Evolutionary conservation across 139 green algal species (phyloP), one percentile per base, ranked within the genome.

Genomic region (Dunaliella sp.): DNA sequence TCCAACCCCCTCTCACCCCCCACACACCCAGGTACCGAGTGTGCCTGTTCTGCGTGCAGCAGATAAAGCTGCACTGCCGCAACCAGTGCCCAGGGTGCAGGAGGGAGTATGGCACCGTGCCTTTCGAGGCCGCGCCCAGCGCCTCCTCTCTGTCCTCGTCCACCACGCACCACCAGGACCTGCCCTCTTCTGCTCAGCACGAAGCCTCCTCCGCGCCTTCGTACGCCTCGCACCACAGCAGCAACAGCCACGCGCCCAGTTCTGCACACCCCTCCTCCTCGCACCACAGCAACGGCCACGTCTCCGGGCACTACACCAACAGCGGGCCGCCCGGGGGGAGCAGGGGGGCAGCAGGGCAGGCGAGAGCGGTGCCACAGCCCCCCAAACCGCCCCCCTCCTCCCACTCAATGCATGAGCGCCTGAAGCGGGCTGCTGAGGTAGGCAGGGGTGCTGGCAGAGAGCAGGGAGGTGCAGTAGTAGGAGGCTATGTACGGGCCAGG

Each of bases 21-120:
- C 28, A 26, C n/a, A 65, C 59, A 0, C 38, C 32, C 86, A 93
- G 90, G 85, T 94, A 92, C 80, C 91, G 89, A 0, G 86, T 93
- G 1, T 93, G 91, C 87, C 74, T 93, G 0, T 93, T 93, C 84
- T 94, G 91, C 87, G 92, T 90, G 37, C 88, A 93, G 87, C 87
- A 88, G 58, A 77, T 94, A 75, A 89, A 93, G 82, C 74, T 90
- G 7, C 83, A 90, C 38, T 92, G 88, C 87, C 90, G 86, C 79
- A 90, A 79, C 80, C 82, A 77, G 33, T 94, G 91, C 77, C 91
- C 91, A 16, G 89, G 89, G 31, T 94, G 91, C 85, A 79, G 91
- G n/a, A 81, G 88, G 73, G 84, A 87, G 58, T 94, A 92, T 83
- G 87, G 89, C 36, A 88, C 83, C 59, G 86, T 88, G 2, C 82